Evolutionary conservation across 805 yeast species (phyloP), one percentile per base, ranked within the genome.

Genomic region (Suhomyces sp.): DNA sequence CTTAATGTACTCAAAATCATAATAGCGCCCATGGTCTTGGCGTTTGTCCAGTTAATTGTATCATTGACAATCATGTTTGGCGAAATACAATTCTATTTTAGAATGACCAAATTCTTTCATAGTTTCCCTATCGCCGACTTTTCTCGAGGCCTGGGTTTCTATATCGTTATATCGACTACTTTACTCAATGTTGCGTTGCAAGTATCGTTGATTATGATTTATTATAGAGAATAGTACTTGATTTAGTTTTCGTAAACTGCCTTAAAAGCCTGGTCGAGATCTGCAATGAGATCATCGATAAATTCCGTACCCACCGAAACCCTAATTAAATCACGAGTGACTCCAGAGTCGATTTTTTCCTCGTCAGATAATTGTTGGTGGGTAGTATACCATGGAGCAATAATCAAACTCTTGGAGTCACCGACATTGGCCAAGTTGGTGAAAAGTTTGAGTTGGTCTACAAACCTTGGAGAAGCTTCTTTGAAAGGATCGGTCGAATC

Each of bases 361-460:
- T 84, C 87, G 44, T 88, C 90, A 41, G 76, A 71, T 65, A 93
- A 80, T 76, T 94, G 98, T 69, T 90, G 92, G 73, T 93, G 99
- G 22, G 98, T 93, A 40, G 98, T 94, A 73, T 82, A 90, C 80
- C 86, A 92, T 58, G 99, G 99, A 50, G 97, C 92, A 70, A 93
- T 93, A 53, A 93, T 96, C 67, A 93, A 80, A 44, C 98, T 89
- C 77, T 93, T 94, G 47, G 93, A 85, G 66, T 93, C 99, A 67
- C 99, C 99, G 53, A 93, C 97, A 64, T 93, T 93, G 47, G 99
- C 98, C 67, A 94, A 83, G 76, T 91, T 89, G 29, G 96, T 86
- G 51, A 96, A 96, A 52, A 94, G 73, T 71, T 89, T 82, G 71
- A 94, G 82, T 60, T 73, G 75, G 71, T 92, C 97, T 54, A 89